Evolutionary conservation across 1,284 basidiomycete species (phyloP), one percentile per base, ranked within the genome.

Genomic region (Tilletia caries): DNA sequence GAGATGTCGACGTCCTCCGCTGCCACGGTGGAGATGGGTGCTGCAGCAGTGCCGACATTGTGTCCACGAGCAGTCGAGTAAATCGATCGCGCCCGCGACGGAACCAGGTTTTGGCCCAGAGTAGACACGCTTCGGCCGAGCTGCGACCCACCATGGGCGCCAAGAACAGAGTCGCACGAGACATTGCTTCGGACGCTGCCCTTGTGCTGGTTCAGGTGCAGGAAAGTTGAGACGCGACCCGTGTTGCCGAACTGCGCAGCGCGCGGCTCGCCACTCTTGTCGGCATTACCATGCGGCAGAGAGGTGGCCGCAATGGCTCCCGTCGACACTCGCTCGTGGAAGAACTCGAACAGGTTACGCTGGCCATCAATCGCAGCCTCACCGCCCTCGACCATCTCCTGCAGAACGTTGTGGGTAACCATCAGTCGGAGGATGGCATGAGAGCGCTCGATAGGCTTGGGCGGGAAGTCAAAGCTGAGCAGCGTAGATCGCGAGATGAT

Each of bases 301-400:
- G 54, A 18, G 8, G 54, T 60, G 15, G 54, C 54, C 23, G 54
- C 54, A 32, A 60, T 43, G 71, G 41, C 72, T 18, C 48, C 67
- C 34, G 64, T 69, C 8, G 70, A 43, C 67, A 83, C 71, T 2
- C 72, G 75, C 33, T 70, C 66, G 67, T 82, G 81, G 70, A 87
- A 91, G 90, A 92, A 97, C 4, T 88, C 86, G 83, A 97, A 96
- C 1, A 95, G 87, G 58, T 93, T 91, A 37, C 93, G 87, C 88
- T 95, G 94, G 71, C 89, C 90, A 29, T 86, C 86, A 69, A 92
- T 90, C 0, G 93, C 95, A 54, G 89, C 89, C 75, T 95, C 93
- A 0, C 92, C 87, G 0, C 96, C 96, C 54, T 93, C 90, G 25
- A 91, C 88, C 66, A 91, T 88, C 85, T 99, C 95, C 18, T 89